phyloP scores from a whole-genome alignment of 805 yeast genomes.

The Schwanniomyces polymorphus region DNA sequence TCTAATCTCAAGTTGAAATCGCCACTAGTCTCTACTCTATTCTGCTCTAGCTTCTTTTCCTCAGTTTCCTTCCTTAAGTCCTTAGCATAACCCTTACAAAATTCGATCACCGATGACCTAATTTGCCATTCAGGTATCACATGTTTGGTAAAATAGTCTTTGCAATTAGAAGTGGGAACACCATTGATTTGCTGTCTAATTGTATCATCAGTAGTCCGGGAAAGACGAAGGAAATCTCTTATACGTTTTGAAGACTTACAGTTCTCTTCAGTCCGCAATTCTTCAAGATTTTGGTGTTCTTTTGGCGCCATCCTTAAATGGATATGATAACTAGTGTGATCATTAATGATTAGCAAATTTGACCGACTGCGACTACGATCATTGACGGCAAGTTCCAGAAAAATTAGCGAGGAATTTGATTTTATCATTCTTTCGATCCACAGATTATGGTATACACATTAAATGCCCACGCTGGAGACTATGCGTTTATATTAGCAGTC shows the following conservation, averaged over 20 bases:
- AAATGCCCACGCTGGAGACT: conserved; percentile 14
- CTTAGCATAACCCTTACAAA: conserved; percentile 28
- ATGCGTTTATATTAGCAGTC: conserved; percentile 26
- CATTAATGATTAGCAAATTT: not conserved
- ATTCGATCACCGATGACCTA: conserved; percentile 27
- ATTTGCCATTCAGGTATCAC: conserved; percentile 39
- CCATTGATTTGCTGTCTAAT: conserved; percentile 39
- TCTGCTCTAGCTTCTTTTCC: not conserved
- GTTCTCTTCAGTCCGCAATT: conserved; percentile 26
- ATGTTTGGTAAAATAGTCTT: conserved; percentile 21
- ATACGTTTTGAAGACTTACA: conserved; percentile 34
- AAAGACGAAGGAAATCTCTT: conserved; percentile 37
- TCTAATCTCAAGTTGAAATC: conserved; percentile 33
- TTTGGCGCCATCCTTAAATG: not conserved
- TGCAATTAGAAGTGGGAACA: conserved; percentile 20
- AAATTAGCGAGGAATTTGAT: not conserved
- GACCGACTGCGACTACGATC: not conserved
- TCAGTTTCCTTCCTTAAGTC: conserved; percentile 17
- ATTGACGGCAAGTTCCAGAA: not conserved
- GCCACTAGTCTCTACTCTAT: conserved; percentile 1
- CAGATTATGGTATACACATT: not conserved
- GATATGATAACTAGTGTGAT: too few species aligned
- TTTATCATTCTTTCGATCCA: not conserved
- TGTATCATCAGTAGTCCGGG: conserved; percentile 43
- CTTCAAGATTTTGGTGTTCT: not conserved